These are phyloP conservation scores for Ganoderma lingzhi DNA, from an alignment of 1,284 basidiomycete genomes.

Conservation along the genomic window DNA sequence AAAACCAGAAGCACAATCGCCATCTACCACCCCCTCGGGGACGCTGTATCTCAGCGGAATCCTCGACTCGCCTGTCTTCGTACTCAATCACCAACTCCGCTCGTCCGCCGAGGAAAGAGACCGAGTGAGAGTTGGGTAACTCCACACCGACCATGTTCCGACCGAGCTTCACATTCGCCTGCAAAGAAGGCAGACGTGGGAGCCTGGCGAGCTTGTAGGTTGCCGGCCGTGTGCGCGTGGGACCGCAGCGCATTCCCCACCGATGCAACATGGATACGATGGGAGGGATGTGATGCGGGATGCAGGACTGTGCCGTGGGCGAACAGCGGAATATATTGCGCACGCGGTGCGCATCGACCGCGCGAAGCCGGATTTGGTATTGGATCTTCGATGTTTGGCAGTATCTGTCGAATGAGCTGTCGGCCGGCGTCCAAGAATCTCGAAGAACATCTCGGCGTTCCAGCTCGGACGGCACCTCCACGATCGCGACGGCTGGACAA, in stretches of 20 bases:
- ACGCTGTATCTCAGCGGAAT: background rate
- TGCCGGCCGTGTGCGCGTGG: constrained; percentile 19
- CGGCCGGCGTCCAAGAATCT: constrained; percentile 16
- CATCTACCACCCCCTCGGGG: constrained; percentile 9
- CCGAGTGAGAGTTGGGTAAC: background rate
- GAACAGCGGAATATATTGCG: background rate
- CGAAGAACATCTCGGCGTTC: constrained; percentile 12
- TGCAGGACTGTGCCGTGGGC: background rate
- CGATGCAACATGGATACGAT: background rate
- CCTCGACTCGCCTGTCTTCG: background rate
- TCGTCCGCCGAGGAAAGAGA: constrained; percentile 2
- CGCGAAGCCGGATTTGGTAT: constrained; percentile 20
- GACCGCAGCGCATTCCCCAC: constrained; percentile 18
- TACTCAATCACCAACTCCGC: constrained; percentile 6
- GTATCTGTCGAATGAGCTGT: constrained; percentile 28
- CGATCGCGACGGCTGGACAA: background rate
- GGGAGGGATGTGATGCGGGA: constrained; percentile 7
- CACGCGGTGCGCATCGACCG: background rate
- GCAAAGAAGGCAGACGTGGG: constrained; percentile 1
- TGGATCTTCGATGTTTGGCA: constrained; percentile 33
- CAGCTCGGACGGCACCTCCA: background rate
- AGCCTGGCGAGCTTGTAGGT: constrained; percentile 24
- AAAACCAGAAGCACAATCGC: constrained; percentile 6
- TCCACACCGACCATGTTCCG: background rate
- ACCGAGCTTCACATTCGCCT: background rate